A percentile compares a stretch with the other conserved stretches of the same genome.
These are phyloP conservation scores for Aspergillus candidus DNA, from an alignment of 2,329 filamentous ascomycete species.

Conservation along the genomic window DNA sequence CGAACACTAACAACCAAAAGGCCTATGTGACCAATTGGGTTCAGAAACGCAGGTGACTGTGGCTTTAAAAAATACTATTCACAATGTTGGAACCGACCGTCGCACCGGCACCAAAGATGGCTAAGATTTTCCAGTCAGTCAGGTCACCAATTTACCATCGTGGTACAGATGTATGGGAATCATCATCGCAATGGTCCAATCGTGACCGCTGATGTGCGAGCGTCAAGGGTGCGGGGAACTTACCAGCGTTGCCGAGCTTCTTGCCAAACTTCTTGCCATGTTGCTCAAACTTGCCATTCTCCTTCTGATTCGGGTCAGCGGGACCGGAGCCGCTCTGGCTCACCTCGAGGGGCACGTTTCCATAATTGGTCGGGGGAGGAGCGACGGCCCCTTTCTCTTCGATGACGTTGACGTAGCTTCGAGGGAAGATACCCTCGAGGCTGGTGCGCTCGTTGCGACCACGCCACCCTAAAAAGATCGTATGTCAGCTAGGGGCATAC, in stretches of 20 bases:
- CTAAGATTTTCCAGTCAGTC: conserved; percentile 36
- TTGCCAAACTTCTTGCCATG: conserved; percentile 93
- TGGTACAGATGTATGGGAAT: neutral
- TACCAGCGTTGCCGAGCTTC: conserved; percentile 71
- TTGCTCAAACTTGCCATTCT: conserved; percentile 60
- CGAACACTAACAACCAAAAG: neutral
- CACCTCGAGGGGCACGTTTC: conserved; percentile 69
- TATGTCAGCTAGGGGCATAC: conserved; percentile 10
- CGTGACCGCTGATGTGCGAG: neutral
- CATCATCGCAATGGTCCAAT: neutral
- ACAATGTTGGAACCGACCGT: conserved; percentile 86
- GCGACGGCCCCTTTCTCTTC: conserved; percentile 53
- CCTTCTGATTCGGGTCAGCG: conserved; percentile 37
- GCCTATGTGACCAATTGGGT: no score
- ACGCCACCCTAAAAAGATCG: conserved; percentile 56
- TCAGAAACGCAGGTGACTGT: neutral
- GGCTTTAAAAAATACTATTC: conserved; percentile 75
- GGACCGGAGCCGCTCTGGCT: conserved; percentile 49
- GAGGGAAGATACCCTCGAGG: conserved; percentile 89
- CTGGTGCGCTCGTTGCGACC: conserved; percentile 78
- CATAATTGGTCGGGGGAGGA: conserved; percentile 39
- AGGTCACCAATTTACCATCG: no score
- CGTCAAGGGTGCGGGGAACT: conserved; percentile 13
- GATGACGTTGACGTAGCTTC: conserved; percentile 71
- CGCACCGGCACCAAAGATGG: conserved; percentile 88